These are phyloP conservation scores for Rhodomyrtus psidioides DNA, from an alignment of 441 rosid genomes.

Conservation along the genomic window DNA sequence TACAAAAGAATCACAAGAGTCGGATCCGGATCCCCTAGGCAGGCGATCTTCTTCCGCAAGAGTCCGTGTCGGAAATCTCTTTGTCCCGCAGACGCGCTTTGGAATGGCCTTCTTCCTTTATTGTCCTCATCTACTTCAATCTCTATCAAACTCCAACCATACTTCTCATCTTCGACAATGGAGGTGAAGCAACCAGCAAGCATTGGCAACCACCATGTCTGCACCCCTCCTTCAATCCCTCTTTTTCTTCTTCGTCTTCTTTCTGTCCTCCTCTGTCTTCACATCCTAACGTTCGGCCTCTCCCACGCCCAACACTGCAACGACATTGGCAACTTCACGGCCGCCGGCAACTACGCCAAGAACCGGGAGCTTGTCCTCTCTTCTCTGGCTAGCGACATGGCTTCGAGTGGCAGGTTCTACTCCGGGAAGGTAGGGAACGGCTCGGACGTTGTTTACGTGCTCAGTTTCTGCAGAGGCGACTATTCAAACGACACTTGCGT, in stretches of 20 bases:
- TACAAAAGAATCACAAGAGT: no score
- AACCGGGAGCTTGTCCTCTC: background rate
- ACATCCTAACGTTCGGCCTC: background rate
- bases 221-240: background rate
- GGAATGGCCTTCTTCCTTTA: no score
- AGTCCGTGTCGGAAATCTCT: no score
- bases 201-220: fast-evolving
- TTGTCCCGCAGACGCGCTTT: no score
- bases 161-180: background rate
- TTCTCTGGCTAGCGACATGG: background rate
- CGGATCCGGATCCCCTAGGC: no score
- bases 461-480: background rate
- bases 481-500: background rate
- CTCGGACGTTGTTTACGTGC: background rate
- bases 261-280: background rate
- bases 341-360: background rate
- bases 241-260: background rate
- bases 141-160: background rate
- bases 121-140: background rate
- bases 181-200: background rate
- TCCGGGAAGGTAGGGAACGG: background rate
- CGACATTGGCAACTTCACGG: background rate
- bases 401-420: fast-evolving
- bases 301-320: fast-evolving
- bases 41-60: no score